A percentile compares a stretch with the other conserved stretches of the same genome.
Evolutionary conservation across 148 eudicot genomes (phyloP).

Genomic region (Simmondsia chinensis): DNA sequence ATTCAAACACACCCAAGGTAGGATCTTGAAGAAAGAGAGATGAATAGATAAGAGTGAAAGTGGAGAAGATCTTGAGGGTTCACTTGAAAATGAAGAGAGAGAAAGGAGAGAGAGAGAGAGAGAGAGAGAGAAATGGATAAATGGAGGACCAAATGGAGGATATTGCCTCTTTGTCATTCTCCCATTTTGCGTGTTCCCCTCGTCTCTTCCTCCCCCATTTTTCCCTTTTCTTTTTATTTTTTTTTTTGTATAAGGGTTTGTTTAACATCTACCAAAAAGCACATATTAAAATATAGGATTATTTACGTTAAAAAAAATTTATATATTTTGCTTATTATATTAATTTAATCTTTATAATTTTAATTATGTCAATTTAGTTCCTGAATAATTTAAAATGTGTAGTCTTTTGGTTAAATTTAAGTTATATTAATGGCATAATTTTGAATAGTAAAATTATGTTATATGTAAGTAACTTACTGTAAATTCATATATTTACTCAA

Average conservation of each 20-base stretch:
- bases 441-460: no score
- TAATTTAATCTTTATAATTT: no score
- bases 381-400: no score
- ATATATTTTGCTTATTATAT: no score
- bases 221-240: neutral
- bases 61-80: neutral
- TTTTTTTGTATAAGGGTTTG: neutral
- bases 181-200: constrained; percentile 19
- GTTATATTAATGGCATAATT: no score
- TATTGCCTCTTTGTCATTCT: constrained; percentile 6
- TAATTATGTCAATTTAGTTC: no score
- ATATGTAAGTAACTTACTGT: no score
- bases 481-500: no score
- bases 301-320: no score
- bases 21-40: neutral
- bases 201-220: constrained; percentile 5
- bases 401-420: no score
- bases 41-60: neutral
- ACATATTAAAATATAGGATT: no score
- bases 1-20: constrained; percentile 4
- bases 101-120: constrained; percentile 9
- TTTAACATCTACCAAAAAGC: no score
- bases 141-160: neutral
- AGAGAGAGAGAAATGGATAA: neutral
- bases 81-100: constrained; percentile 3